A percentile compares a stretch with the other conserved stretches of the same genome.
phyloP scores from a whole-genome alignment of 129 eudicot species.

The Arctium minus region DNA sequence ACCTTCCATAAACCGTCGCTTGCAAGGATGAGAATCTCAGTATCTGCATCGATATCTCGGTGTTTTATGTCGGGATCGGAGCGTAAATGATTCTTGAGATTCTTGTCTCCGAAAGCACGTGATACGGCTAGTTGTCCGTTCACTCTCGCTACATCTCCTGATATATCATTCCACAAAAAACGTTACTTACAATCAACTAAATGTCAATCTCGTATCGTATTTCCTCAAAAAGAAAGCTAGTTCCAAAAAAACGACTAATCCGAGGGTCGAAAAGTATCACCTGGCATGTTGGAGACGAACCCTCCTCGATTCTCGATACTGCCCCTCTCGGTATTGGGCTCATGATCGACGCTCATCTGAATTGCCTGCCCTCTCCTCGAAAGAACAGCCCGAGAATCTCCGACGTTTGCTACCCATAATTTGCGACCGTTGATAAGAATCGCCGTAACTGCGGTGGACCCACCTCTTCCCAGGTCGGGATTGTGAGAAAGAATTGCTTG shows the following conservation, averaged over 20 bases:
- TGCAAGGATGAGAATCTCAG: slow-evolving; percentile 72
- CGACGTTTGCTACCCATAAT: slow-evolving; percentile 85
- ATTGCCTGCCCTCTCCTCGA: slow-evolving; percentile 64
- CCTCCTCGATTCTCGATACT: slow-evolving; percentile 82
- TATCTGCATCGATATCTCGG: slow-evolving; percentile 47
- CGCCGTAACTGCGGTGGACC: slow-evolving; percentile 89
- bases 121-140: slow-evolving; percentile 87
- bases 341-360: slow-evolving; percentile 85
- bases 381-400: slow-evolving; percentile 92
- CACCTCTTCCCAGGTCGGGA: slow-evolving; percentile 85
- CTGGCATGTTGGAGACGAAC: slow-evolving; percentile 90
- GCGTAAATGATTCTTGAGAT: slow-evolving; percentile 65
- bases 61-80: slow-evolving; percentile 65
- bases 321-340: slow-evolving; percentile 76
- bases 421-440: slow-evolving; percentile 53
- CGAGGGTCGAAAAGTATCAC: slow-evolving; percentile 31
- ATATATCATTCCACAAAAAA: slow-evolving; percentile 1
- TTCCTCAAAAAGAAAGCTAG: no score
- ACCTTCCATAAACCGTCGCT: slow-evolving; percentile 95
- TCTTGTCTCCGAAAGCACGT: slow-evolving; percentile 90
- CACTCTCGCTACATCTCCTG: slow-evolving; percentile 89
- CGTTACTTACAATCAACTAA: background rate
- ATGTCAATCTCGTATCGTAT: background rate
- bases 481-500: slow-evolving; percentile 75
- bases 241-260: background rate